phyloP scores from a whole-genome alignment of 2,329 filamentous ascomycete genomes.

The Colletotrichum lupini region DNA sequence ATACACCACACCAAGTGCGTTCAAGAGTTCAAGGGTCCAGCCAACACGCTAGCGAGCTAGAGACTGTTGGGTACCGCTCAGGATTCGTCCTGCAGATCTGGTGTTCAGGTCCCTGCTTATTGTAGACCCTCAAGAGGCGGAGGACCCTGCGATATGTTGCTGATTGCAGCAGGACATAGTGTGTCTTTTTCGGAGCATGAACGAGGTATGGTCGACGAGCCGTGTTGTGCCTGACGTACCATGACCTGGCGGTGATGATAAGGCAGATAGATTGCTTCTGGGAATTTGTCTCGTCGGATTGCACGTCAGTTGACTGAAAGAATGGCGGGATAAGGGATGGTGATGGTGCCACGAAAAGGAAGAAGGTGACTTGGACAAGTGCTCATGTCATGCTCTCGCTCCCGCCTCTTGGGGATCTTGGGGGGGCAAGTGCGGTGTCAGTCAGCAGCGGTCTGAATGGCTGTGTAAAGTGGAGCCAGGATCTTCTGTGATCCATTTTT shows the following conservation, averaged over 20 bases:
- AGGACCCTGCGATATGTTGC: constrained; percentile 28
- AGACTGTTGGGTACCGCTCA: background rate
- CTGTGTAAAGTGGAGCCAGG: background rate
- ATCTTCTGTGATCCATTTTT: constrained; percentile 11
- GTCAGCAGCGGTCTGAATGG: constrained; percentile 31
- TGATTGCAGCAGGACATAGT: background rate
- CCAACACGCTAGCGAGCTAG: constrained; percentile 11
- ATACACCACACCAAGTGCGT: background rate
- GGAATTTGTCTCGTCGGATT: background rate
- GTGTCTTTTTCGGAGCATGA: background rate
- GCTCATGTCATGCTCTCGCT: constrained; percentile 30
- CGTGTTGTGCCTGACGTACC: background rate
- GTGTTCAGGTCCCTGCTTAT: constrained; percentile 30
- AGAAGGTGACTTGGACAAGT: constrained; percentile 24
- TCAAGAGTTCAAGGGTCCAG: constrained; percentile 22
- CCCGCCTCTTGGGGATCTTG: constrained; percentile 4
- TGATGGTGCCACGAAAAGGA: constrained; percentile 23
- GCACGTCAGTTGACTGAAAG: constrained; percentile 21
- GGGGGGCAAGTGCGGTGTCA: constrained; percentile 12
- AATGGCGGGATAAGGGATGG: constrained; percentile 13
- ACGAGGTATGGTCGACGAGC: background rate
- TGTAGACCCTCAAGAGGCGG: background rate
- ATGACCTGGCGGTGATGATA: background rate
- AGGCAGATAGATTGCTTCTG: background rate
- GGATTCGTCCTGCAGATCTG: constrained; percentile 13